Evolutionary conservation across 192 early-diverging fungal genomes (phyloP), one percentile per base, ranked within the genome.

Genomic region (Thoreauomyces humboldtii): DNA sequence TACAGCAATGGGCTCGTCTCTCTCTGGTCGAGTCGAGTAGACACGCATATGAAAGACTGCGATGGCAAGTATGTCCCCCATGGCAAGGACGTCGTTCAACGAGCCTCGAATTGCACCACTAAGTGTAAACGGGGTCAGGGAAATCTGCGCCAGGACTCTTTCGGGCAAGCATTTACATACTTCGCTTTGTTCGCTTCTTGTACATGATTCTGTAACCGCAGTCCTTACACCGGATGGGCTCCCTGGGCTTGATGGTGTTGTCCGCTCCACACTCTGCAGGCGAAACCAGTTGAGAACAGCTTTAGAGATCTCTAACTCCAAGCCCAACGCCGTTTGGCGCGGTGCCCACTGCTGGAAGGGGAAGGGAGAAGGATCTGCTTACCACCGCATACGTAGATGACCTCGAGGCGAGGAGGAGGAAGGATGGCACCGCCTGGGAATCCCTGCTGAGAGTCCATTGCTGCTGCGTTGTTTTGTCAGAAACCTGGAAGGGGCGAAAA

Each of bases 51-150:
- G n/a, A n/a, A n/a, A n/a, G n/a, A n/a, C n/a, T n/a, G n/a, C n/a
- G n/a, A n/a, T n/a, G n/a, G n/a, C n/a, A n/a, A n/a, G n/a, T n/a
- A n/a, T n/a, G n/a, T n/a, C n/a, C n/a, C n/a, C n/a, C n/a, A n/a
- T n/a, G n/a, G n/a, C n/a, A n/a, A n/a, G n/a, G n/a, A n/a, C 38
- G 38, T 12, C 17, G 34, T 46, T 82, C 88, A 95, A 63, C 94
- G 92, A 55, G 94, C 94, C 81, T 97, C 94, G 69, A 97, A 97
- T 81, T 97, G 94, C 58, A 95, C 91, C 93, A 97, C 92, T 84
- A 77, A 51, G 51, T 68, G 22, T n/a, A 32, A 58, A 55, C 28
- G 50, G 29, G 31, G 12, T 19, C 17, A 48, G 47, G 12, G 51
- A 34, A 42, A 6, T 50, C n/a, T 44, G 31, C 28, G 21, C 53